A percentile compares a stretch with the other conserved stretches of the same genome.
phyloP scores from a whole-genome alignment of 176 grass and related monocot genomes.

The Paspalum notatum region DNA sequence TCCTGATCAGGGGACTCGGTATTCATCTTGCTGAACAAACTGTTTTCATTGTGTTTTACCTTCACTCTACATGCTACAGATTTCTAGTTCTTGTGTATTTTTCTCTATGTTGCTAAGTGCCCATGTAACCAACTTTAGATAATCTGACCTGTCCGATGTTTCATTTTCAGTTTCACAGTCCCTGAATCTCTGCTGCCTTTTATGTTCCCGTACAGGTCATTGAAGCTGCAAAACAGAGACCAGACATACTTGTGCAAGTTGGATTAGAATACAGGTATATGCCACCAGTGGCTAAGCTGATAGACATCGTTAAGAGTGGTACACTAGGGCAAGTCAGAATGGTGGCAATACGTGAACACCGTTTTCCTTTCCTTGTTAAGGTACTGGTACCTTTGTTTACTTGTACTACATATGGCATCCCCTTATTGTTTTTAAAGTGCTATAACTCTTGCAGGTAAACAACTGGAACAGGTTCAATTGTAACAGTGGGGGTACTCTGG shows the following conservation, averaged over 20 bases:
- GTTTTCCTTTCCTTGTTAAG: slow-evolving; percentile 99
- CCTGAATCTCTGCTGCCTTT: neutral
- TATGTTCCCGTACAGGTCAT: slow-evolving; percentile 49
- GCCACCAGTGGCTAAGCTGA: slow-evolving; percentile 92
- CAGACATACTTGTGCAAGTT: slow-evolving; percentile 83
- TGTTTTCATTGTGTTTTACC: neutral
- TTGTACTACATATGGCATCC: neutral
- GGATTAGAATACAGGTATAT: slow-evolving; percentile 97
- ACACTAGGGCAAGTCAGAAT: slow-evolving; percentile 81
- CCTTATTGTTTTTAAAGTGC: slow-evolving; percentile 26
- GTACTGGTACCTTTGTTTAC: slow-evolving; percentile 40
- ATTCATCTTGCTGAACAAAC: neutral
- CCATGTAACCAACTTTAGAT: neutral
- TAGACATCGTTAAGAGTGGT: slow-evolving; percentile 76
- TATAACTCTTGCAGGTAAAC: slow-evolving; percentile 66
- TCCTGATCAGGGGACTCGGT: neutral
- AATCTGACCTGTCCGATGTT: neutral
- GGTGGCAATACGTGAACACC: slow-evolving; percentile 88
- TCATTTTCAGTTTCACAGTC: neutral
- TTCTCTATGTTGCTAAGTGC: neutral
- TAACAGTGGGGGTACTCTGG: slow-evolving; percentile 89
- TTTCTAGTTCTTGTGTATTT: neutral
- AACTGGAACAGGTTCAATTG: slow-evolving; percentile 97
- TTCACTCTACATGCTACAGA: slow-evolving; percentile 2
- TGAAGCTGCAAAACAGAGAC: slow-evolving; percentile 68